Conservation (phyloP, 2,329 filamentous ascomycete genomes). For the Exophiala sp. region DNA sequence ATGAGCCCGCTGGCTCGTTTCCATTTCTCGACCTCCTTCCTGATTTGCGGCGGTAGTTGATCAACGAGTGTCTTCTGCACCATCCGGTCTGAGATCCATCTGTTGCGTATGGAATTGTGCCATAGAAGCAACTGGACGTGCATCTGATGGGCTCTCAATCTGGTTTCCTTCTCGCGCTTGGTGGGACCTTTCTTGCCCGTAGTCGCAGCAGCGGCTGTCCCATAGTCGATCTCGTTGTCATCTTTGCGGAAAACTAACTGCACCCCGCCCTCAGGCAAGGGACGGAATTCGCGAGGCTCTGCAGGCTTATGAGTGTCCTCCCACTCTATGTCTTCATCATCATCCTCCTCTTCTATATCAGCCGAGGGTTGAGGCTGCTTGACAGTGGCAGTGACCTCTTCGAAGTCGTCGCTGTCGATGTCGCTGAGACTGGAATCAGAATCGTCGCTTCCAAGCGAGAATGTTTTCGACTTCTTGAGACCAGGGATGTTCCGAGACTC, state of each 20-base stretch:
- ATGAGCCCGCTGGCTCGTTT: conserved; percentile 63
- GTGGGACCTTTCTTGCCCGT: conserved; percentile 77
- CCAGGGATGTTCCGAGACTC: conserved; percentile 16
- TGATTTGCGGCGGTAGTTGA: conserved; percentile 66
- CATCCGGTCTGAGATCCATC: conserved; percentile 74
- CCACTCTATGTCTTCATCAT: conserved; percentile 59
- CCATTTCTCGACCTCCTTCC: conserved; percentile 72
- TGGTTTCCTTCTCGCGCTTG: conserved; percentile 76
- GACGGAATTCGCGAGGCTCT: conserved; percentile 42
- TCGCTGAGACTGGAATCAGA: conserved; percentile 40
- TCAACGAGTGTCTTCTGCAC: conserved; percentile 72
- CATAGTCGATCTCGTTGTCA: conserved; percentile 49
- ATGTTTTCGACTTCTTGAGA: conserved; percentile 10
- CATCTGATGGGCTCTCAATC: conserved; percentile 76
- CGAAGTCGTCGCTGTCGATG: conserved; percentile 53
- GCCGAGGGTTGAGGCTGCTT: conserved; percentile 32
- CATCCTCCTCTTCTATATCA: conserved; percentile 62
- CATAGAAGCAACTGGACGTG: conserved; percentile 86
- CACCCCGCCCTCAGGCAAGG: conserved; percentile 60
- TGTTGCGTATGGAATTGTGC: conserved; percentile 82
- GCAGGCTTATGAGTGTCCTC: conserved; percentile 47
- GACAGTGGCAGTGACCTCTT: conserved; percentile 42
- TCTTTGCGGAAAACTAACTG: conserved; percentile 67
- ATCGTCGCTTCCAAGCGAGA: conserved; percentile 27
- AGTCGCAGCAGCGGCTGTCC: conserved; percentile 57